Conservation (phyloP, 495 filamentous ascomycete species). For the Penicillium daleae region DNA sequence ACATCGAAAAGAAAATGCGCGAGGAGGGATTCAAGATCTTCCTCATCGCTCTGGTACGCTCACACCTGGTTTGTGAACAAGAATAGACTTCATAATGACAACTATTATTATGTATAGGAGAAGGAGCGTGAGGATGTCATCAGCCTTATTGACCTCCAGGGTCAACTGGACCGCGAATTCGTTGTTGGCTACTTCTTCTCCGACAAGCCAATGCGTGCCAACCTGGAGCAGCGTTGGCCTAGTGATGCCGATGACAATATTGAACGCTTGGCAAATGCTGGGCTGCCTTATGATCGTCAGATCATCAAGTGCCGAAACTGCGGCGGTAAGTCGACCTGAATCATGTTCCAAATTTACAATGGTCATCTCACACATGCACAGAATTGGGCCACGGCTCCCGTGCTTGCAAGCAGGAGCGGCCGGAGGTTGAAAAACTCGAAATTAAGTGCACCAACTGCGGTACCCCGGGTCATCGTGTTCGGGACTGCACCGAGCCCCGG, state of each 20-base stretch:
- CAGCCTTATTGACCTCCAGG: conserved; percentile 83
- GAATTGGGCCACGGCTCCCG: conserved; percentile 75
- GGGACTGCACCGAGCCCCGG: conserved; percentile 65
- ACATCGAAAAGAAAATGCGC: conserved; percentile 79
- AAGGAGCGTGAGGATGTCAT: conserved; percentile 59
- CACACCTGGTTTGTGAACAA: background rate
- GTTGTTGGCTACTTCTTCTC: conserved; percentile 69
- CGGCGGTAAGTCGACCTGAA: conserved; percentile 45
- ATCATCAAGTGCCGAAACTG: conserved; percentile 74
- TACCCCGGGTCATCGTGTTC: conserved; percentile 70
- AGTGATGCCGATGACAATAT: conserved; percentile 67
- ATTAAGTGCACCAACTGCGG: conserved; percentile 79
- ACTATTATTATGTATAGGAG: conserved; percentile 44
- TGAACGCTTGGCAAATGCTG: conserved; percentile 72
- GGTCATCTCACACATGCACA: conserved; percentile 24
- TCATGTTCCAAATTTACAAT: background rate
- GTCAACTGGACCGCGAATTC: conserved; percentile 75
- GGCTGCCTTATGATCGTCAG: conserved; percentile 66
- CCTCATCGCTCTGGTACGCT: conserved; percentile 69
- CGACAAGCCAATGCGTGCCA: conserved; percentile 65
- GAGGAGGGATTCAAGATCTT: conserved; percentile 62
- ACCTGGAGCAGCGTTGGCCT: conserved; percentile 67
- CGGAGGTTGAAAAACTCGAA: conserved; percentile 46
- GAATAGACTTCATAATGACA: background rate
- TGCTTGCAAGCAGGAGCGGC: conserved; percentile 65